These are phyloP conservation scores for Pleurotus tuber-regium DNA, from an alignment of 768 basidiomycete species.

Conservation along the genomic window DNA sequence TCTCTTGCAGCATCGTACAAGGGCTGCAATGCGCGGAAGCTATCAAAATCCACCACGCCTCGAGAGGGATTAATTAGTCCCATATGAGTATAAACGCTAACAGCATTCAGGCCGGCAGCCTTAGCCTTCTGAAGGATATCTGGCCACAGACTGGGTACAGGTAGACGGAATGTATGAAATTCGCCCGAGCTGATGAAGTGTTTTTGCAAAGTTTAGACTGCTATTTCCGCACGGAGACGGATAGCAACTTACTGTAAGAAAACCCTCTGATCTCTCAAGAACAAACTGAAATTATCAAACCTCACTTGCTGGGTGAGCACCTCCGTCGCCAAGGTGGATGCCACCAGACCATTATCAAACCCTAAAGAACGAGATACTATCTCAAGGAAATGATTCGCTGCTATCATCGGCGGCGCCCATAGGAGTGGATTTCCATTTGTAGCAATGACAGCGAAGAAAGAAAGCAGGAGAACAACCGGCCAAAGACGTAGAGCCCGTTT, in stretches of 20 bases:
- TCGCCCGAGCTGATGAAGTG: constrained; percentile 79
- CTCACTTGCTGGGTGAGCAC: constrained; percentile 27
- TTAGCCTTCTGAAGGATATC: constrained; percentile 82
- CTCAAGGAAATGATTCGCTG: background rate
- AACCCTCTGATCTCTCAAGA: constrained; percentile 67
- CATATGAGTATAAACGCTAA: constrained; percentile 83
- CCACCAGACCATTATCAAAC: too few relatives aligned
- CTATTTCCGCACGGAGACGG: background rate
- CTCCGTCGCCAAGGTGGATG: background rate
- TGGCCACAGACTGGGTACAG: constrained; percentile 76
- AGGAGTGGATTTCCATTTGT: background rate
- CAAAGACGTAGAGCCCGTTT: background rate
- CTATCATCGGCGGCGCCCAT: background rate
- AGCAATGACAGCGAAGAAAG: background rate
- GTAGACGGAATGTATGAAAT: constrained; percentile 81
- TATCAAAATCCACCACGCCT: constrained; percentile 70
- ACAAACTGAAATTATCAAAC: constrained; percentile 71
- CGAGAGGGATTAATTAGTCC: constrained; percentile 72
- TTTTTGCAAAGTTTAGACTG: background rate
- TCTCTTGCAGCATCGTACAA: constrained; percentile 72
- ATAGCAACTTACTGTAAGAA: constrained; percentile 60
- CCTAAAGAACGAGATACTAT: background rate
- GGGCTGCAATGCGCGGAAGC: constrained; percentile 66
- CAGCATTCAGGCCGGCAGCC: constrained; percentile 75
- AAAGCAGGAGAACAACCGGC: background rate